Evolutionary conservation across 1,139 yeast species (phyloP), one percentile per base, ranked within the genome.

Genomic region (Kurtzmaniella quercitrusa): DNA sequence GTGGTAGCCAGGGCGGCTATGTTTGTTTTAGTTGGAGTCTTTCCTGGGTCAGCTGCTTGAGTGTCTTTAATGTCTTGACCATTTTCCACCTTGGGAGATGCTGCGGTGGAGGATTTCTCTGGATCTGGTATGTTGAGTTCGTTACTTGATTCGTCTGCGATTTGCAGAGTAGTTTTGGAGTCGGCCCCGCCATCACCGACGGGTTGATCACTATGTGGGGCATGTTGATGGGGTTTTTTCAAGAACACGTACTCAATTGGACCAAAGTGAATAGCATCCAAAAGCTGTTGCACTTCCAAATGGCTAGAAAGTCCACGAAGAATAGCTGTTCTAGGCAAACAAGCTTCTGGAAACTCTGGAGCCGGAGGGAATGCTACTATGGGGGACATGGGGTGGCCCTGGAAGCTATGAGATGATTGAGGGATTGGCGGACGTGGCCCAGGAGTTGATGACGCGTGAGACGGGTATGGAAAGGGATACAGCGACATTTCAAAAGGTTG

Each of bases 191-290:
- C n/a, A n/a, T n/a, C n/a, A n/a, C n/a, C n/a, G n/a, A n/a, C n/a
- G 30, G 30, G n/a, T 5, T 14, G 30, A 26, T 26, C 30, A 9
- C 14, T 9, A 12, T 26, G 30, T 12, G 4, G 14, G 9, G n/a
- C 30, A 14, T 26, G 30, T 26, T 12, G 30, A 11, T 26, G 30
- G n/a, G 63, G 60, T 38, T 58, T 63, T 9, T 65, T 48, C 49
- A 63, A 61, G 57, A 70, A 55, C 45, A 65, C 61, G 50, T 64
- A 66, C 51, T 72, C 77, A 33, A 72, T 68, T 2, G 78, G 77
- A 2, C 77, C 78, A 47, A 54, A 59, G 43, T 70, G 73, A 35
- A 72, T 58, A 18, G 56, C 53, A 45, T 66, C 55, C 38, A 72
- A 55, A 21, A 72, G 54, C 22, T 67, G 63, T 39, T 56, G 53